phyloP scores from a whole-genome alignment of 2,329 filamentous ascomycete species.

The Tolypocladium nubicola region DNA sequence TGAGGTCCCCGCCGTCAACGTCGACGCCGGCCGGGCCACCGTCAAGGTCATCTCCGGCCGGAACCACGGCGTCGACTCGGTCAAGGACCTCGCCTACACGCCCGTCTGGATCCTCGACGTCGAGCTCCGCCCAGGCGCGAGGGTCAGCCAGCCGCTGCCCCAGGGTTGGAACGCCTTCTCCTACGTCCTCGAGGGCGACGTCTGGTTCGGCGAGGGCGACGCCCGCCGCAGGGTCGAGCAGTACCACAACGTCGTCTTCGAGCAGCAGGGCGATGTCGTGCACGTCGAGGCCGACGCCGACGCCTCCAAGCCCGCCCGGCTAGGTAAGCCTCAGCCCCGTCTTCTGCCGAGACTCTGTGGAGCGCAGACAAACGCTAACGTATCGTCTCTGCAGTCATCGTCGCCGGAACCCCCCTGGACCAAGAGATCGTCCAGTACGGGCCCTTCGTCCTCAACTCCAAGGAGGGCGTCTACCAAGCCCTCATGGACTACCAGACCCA shows the following conservation, averaged over 20 bases:
- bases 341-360: neutral
- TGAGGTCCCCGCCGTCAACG: constrained; percentile 68
- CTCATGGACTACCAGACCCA: constrained; percentile 64
- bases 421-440: constrained; percentile 78
- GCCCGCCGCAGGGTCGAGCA: constrained; percentile 46
- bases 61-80: constrained; percentile 72
- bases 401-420: constrained; percentile 70
- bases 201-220: constrained; percentile 47
- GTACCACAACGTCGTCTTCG: constrained; percentile 86
- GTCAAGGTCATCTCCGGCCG: constrained; percentile 89
- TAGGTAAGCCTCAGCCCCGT: constrained; percentile 22
- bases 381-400: constrained; percentile 37
- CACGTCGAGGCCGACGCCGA: constrained; percentile 57
- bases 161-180: constrained; percentile 82
- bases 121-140: constrained; percentile 67
- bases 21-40: constrained; percentile 62
- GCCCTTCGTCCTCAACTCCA: constrained; percentile 66
- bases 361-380: neutral
- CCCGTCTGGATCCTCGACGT: constrained; percentile 95
- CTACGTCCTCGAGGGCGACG: constrained; percentile 70
- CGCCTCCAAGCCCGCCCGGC: constrained; percentile 46
- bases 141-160: constrained; percentile 64
- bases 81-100: constrained; percentile 88
- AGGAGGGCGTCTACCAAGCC: constrained; percentile 66
- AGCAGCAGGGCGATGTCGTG: constrained; percentile 66